Evolutionary conservation across 2,329 filamentous ascomycete genomes (phyloP), one percentile per base, ranked within the genome.

Genomic region (Cryphonectria carpinicola): DNA sequence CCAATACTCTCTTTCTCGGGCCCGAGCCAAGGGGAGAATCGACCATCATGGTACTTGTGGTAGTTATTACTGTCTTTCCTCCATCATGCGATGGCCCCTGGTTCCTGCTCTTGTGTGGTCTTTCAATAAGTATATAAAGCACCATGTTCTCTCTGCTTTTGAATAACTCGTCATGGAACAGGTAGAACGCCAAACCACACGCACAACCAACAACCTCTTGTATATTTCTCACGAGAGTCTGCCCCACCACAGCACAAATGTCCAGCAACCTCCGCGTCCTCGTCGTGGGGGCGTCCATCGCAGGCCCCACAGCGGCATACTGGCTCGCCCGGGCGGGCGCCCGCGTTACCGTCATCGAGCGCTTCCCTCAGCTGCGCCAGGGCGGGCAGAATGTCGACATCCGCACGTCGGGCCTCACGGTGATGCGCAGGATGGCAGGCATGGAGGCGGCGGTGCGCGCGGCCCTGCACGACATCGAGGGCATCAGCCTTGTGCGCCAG

Each of bases 381-480:
- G 73, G 71, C 49, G 80, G 80, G 4, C 80, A 82, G 46, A 78
- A 78, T n/a, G 71, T 82, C 62, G 80, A 82, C 65, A 79, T 82
- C 52, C 80, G 81, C 70, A 79, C 77, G 19, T 74, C 75, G 1
- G 81, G 80, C 1, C 79, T 83, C 8, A 76, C 77, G 1, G 76
- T 82, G 2, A 81, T 82, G 77, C 76, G 79, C 10, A 79, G 78
- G 68, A 82, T 82, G 73, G 79, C 81, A 0, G 79, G 81, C 0
- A 78, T 83, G 76, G 81, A 82, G 60, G 73, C 70, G 0, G 78
- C 79, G 0, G 80, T 83, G 25, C 77, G 77, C 28, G 76, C 78
- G 56, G 80, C 79, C 43, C 77, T 74, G 1, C 81, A 81, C 1
- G 79, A 80, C 0, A 79, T 87, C 73, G 77, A 82, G 52, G 85